Conservation (phyloP, 106 monocot species). For the Ottelia alismoides region DNA sequence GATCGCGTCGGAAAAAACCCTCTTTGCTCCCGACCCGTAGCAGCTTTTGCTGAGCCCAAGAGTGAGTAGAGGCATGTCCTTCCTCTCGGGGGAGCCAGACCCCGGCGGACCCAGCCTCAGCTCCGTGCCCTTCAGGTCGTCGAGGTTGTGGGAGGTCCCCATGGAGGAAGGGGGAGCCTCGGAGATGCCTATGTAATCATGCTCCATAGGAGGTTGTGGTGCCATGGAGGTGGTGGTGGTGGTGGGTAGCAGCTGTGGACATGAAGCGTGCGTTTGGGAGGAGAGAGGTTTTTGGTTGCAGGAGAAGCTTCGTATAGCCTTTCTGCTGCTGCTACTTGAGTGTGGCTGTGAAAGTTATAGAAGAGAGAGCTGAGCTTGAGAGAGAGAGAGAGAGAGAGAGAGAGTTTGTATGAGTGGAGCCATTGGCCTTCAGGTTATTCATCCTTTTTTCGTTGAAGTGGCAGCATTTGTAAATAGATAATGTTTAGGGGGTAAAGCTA, state of each 20-base stretch:
- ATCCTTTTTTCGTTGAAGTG: no score
- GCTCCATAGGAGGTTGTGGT: no score
- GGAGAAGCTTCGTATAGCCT: conserved; percentile 3
- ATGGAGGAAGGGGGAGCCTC: no score
- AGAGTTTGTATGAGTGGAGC: no score
- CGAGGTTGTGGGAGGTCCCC: background rate
- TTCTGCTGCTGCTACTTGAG: no score
- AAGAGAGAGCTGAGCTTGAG: no score
- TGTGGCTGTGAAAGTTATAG: no score
- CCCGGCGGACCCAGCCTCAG: conserved; percentile 67
- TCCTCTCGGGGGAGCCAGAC: conserved; percentile 29
- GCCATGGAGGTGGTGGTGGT: background rate
- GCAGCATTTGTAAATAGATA: no score
- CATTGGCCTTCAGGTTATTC: no score
- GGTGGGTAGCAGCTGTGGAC: background rate
- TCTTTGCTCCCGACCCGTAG: conserved; percentile 41
- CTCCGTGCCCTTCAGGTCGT: conserved; percentile 38
- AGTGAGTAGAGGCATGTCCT: conserved; percentile 18
- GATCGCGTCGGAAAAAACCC: conserved; percentile 20
- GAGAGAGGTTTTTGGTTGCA: background rate
- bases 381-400: no score
- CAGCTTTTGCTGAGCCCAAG: conserved; percentile 22
- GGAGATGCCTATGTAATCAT: no score
- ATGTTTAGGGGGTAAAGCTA: no score
- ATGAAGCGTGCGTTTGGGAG: background rate